Evolutionary conservation across 768 basidiomycete species (phyloP), one percentile per base, ranked within the genome.

Genomic region (Suillus paluster): DNA sequence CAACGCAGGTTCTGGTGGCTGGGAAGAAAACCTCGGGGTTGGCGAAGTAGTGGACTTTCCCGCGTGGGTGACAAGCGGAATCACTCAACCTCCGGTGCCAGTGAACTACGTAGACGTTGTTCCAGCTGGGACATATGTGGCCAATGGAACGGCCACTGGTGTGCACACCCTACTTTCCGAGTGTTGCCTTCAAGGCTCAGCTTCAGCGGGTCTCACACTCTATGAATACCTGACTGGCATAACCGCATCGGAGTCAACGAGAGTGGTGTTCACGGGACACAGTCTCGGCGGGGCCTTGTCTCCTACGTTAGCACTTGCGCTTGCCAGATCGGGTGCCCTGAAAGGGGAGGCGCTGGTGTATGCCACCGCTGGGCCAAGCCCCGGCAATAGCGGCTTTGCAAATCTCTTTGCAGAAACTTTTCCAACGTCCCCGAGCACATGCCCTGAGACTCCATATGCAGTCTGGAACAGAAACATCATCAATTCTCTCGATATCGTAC

Each of bases 401-500:
- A 21, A 64, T 1, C 60, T 64, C 48, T 69, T 69, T 19, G 2
- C 19, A 12, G 0, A 12, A 12, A 57, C 53, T 2, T 60, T 66
- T 48, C 65, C 62, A 1, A 0, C 21, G 23, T 21, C 49, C 19
- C 5, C 12, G 12, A 50, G 42, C 27, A 58, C 42, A 27, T 6
- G 15, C 17, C 19, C 5, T 6, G 12, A 14, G 2, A 36, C 42
- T 4, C 3, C 7, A 0, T 64, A 70, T 44, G 23, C 64, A 12
- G 60, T 57, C 1, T 69, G 68, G 68, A 68, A 69, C 49, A 50
- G 34, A 8, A 69, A 69, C 50, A 59, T 68, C 23, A 61, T 69
- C 46, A 69, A 69, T 48, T 53, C 49, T 15, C 50, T 59, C 8
- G 63, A 69, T 2, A 45, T 64, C 23, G 66, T 63, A 2, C 66